phyloP scores from a whole-genome alignment of 306 rosid species.

The Castanea sativa region DNA sequence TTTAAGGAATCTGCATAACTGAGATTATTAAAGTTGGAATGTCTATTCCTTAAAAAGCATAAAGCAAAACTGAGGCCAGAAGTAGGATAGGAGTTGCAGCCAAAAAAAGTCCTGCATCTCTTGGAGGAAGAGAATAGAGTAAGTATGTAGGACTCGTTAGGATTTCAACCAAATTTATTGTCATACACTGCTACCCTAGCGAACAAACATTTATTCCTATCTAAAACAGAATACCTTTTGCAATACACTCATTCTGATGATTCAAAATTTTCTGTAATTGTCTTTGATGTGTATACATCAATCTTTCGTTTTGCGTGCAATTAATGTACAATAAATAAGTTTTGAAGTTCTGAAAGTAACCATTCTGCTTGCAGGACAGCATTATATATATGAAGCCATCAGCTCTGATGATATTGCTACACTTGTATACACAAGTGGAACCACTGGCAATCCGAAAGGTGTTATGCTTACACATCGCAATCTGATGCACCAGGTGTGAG shows the following conservation, averaged over 20 bases:
- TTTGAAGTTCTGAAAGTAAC: constrained; percentile 22
- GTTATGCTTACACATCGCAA: constrained; percentile 90
- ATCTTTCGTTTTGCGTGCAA: neutral
- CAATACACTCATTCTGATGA: neutral
- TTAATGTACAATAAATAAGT: neutral
- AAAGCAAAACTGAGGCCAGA: neutral
- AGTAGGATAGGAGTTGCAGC: neutral
- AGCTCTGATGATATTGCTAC: constrained; percentile 78
- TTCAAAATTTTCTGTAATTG: neutral
- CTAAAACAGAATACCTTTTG: neutral
- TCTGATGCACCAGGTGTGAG: constrained; percentile 89
- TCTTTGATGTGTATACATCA: neutral
- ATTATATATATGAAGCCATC: constrained; percentile 59
- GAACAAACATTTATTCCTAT: neutral
- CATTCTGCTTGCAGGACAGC: constrained; percentile 48
- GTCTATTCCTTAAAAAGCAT: neutral
- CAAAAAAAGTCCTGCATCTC: neutral
- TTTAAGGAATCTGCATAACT: neutral
- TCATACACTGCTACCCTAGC: neutral
- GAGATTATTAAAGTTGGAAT: neutral
- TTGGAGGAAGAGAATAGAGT: neutral
- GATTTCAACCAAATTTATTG: neutral
- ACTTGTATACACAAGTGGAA: constrained; percentile 89
- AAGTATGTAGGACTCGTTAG: neutral
- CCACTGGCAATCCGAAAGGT: constrained; percentile 94